A percentile compares a stretch with the other conserved stretches of the same genome.
Conservation (phyloP, 768 basidiomycete genomes). For the Lactifluus subvellereus region DNA sequence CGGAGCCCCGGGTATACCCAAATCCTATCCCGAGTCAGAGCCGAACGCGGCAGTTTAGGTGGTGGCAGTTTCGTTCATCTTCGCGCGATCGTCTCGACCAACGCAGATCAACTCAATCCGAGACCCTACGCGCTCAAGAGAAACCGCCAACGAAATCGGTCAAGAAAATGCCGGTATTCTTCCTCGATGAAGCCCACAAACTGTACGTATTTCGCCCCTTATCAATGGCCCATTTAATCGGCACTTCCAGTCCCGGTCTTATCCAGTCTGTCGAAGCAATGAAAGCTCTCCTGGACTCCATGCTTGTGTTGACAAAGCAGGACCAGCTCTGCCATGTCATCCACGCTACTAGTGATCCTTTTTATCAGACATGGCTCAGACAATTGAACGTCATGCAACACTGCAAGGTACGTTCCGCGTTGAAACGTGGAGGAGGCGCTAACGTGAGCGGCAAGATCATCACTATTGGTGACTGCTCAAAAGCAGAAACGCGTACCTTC, state of each 20-base stretch:
- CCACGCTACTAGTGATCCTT: constrained; percentile 77
- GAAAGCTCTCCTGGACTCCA: constrained; percentile 80
- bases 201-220: constrained; percentile 41
- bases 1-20: neutral
- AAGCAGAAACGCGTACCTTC: constrained; percentile 60
- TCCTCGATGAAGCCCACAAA: constrained; percentile 85
- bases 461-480: constrained; percentile 75
- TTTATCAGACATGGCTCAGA: constrained; percentile 79
- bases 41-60: constrained; percentile 8
- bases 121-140: constrained; percentile 30
- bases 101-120: constrained; percentile 6
- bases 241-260: constrained; percentile 50
- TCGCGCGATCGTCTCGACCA: constrained; percentile 9
- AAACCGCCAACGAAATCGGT: constrained; percentile 33
- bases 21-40: constrained; percentile 15
- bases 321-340: constrained; percentile 80
- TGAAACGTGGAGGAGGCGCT: neutral
- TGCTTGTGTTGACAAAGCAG: constrained; percentile 84
- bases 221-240: neutral
- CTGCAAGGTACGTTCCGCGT: constrained; percentile 50
- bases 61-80: constrained; percentile 19
- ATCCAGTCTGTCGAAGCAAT: constrained; percentile 75
- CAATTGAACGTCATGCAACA: constrained; percentile 78
- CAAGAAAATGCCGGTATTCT: constrained; percentile 75
- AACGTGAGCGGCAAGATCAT: constrained; percentile 46